These are phyloP conservation scores for Apocynum venetum DNA, from an alignment of 257 asterid genomes.

Conservation along the genomic window DNA sequence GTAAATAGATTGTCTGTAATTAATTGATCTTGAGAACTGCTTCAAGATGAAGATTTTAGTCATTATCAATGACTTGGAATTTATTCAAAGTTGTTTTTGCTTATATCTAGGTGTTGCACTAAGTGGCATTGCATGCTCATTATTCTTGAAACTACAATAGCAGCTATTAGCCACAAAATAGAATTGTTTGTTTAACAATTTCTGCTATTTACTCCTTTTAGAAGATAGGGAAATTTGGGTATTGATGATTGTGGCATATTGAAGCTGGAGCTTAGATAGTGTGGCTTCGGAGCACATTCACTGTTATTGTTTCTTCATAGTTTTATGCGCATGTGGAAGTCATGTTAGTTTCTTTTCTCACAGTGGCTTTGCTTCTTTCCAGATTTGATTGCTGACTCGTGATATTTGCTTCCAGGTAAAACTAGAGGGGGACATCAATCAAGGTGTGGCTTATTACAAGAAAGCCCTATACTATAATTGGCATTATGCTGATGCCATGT, in stretches of 20 bases:
- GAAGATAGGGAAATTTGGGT: neutral
- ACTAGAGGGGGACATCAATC: slow-evolving; percentile 93
- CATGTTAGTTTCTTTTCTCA: neutral
- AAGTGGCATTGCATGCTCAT: neutral
- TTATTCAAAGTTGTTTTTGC: neutral
- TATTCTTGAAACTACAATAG: neutral
- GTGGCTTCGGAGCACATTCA: neutral
- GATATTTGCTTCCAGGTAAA: slow-evolving; percentile 61
- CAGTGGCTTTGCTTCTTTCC: neutral
- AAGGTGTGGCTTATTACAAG: slow-evolving; percentile 87
- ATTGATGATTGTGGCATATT: neutral
- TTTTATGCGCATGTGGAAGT: neutral
- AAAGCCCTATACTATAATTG: slow-evolving; percentile 91
- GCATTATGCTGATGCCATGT: slow-evolving; percentile 99
- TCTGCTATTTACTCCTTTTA: neutral
- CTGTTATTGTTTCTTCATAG: neutral
- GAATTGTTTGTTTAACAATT: no score
- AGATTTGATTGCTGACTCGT: slow-evolving; percentile 16
- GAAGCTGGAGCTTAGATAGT: neutral
- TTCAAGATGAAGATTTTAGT: neutral
- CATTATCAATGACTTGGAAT: neutral
- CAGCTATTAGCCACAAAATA: neutral
- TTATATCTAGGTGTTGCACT: neutral
- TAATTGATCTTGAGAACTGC: slow-evolving; percentile 15
- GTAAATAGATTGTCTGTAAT: slow-evolving; percentile 14